Evolutionary conservation across 1,284 basidiomycete genomes (phyloP).

Genomic region (Cutaneotrichosporon sp.): DNA sequence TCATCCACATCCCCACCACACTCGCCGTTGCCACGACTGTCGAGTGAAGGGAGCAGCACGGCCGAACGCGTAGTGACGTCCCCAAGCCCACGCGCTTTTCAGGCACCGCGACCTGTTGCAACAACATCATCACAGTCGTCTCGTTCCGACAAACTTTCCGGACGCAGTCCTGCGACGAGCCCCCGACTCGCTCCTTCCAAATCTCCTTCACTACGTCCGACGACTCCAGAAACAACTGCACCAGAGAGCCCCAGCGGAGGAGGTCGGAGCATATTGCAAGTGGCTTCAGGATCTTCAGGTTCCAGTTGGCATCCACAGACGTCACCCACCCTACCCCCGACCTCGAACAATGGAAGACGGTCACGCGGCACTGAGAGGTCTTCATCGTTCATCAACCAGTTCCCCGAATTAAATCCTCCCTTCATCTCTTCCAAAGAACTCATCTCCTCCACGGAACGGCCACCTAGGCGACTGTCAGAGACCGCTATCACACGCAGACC

Average conservation of each 20-base stretch:
- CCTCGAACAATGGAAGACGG: background rate
- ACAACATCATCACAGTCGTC: background rate
- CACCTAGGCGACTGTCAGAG: conserved; percentile 10
- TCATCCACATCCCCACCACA: conserved; percentile 7
- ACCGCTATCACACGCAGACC: conserved; percentile 9
- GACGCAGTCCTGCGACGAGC: background rate
- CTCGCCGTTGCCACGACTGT: background rate
- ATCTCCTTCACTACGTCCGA: background rate
- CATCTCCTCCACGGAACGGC: background rate
- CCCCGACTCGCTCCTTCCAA: background rate
- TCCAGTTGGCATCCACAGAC: background rate
- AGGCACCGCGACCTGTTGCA: background rate
- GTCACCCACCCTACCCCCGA: background rate
- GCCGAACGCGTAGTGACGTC: background rate
- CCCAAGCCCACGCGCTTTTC: background rate
- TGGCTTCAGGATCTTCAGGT: background rate
- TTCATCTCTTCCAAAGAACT: conserved; percentile 14
- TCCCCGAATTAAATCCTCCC: conserved; percentile 12
- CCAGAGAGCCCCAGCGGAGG: conserved; percentile 1
- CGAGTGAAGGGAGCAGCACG: background rate
- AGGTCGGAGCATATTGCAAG: background rate
- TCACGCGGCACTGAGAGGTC: conserved; percentile 1
- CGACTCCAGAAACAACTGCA: background rate
- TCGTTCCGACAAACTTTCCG: background rate
- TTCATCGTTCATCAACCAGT: conserved; percentile 8